Evolutionary conservation across 805 yeast species (phyloP).

Genomic region (Kluyveromyces nonfermentans): DNA sequence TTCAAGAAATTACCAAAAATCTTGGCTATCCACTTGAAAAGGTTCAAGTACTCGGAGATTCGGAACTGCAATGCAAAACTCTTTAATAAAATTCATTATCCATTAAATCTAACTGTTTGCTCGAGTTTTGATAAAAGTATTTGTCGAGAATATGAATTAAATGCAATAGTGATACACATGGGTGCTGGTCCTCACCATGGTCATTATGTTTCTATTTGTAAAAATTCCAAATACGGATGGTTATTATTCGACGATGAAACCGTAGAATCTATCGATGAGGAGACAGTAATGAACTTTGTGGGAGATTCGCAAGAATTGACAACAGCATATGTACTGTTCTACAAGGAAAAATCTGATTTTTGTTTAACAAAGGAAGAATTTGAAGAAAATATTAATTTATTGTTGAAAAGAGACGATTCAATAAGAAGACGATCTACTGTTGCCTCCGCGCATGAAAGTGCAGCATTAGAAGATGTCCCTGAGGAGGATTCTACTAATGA

Average conservation of each 20-base stretch:
- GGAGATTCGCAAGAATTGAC: conserved; percentile 86
- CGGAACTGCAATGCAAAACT: conserved; percentile 75
- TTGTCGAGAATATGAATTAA: conserved; percentile 63
- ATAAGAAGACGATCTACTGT: conserved; percentile 7
- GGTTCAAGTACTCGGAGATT: conserved; percentile 86
- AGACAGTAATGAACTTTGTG: conserved; percentile 72
- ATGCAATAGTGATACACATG: conserved; percentile 82
- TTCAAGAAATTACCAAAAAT: conserved; percentile 68
- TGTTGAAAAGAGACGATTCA: conserved; percentile 19
- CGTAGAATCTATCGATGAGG: conserved; percentile 78
- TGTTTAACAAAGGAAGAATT: conserved; percentile 1
- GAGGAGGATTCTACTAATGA: conserved; percentile 5
- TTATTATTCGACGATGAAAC: conserved; percentile 90
- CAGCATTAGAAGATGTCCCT: conserved; percentile 9
- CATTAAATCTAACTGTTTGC: conserved; percentile 59
- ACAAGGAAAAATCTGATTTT: conserved; percentile 42
- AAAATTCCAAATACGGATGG: conserved; percentile 77
- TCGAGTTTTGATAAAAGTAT: conserved; percentile 36
- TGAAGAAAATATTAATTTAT: conserved; percentile 16
- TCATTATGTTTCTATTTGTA: conserved; percentile 82
- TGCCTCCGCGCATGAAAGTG: conserved; percentile 4
- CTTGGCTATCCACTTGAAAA: conserved; percentile 74
- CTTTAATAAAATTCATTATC: conserved; percentile 77
- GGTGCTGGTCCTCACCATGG: conserved; percentile 99
- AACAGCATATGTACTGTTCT: conserved; percentile 84